Percentiles rank a stretch among this genome's conserved stretches.
These are phyloP conservation scores for Warburgia ugandensis DNA, from an alignment of 164 flowering plant genomes.

Conservation along the genomic window DNA sequence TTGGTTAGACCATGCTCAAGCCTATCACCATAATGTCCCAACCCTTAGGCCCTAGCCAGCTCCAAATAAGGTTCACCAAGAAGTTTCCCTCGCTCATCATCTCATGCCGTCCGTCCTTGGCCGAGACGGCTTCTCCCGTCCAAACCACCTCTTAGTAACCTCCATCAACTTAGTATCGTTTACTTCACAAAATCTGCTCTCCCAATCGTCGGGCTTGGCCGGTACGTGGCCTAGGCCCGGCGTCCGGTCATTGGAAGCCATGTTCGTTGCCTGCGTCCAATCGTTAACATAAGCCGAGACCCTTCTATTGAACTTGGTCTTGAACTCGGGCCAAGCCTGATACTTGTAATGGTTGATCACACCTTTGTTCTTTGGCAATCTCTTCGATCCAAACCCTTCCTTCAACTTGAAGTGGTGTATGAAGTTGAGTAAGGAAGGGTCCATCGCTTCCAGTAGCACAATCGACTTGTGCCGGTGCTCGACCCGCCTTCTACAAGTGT, in stretches of 20 bases:
- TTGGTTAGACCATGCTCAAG: no score
- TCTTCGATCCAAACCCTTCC: constrained; percentile 22
- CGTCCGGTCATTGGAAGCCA: constrained; percentile 58
- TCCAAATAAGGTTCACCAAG: no score
- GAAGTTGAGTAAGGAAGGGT: constrained; percentile 42
- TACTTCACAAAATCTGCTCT: constrained; percentile 63
- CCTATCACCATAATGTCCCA: no score
- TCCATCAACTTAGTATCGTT: constrained; percentile 40
- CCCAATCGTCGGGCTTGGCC: constrained; percentile 71
- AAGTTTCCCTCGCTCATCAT: no score
- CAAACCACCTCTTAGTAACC: constrained; percentile 56
- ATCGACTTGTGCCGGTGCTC: constrained; percentile 81
- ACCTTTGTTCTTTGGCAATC: constrained; percentile 12
- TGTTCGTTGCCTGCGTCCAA: constrained; percentile 53
- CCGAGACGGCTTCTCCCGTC: constrained; percentile 12
- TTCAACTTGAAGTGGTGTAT: constrained; percentile 70
- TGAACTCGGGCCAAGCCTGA: constrained; percentile 94
- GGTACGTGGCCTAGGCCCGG: constrained; percentile 68
- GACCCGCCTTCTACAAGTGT: constrained; percentile 48
- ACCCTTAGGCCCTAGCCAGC: no score
- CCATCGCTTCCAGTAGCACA: constrained; percentile 45
- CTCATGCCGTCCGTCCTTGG: constrained; percentile 33
- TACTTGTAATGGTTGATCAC: constrained; percentile 89
- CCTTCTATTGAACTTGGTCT: constrained; percentile 68
- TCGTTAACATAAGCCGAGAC: constrained; percentile 89